Conservation (phyloP, 371 early-diverging fungal genomes). For the Zychaea mexicana region DNA sequence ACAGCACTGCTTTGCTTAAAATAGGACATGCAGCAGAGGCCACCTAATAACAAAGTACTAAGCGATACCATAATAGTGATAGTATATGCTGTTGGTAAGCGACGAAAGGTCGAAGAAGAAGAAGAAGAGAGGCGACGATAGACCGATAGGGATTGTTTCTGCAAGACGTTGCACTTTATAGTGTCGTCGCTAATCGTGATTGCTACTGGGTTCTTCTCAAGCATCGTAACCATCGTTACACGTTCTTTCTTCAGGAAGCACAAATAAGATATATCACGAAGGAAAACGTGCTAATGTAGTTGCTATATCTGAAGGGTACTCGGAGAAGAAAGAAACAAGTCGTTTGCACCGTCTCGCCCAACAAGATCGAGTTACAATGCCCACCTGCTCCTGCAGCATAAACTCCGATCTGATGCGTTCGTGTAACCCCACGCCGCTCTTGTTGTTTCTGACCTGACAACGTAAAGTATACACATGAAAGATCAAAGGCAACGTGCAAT, state of each 20-base stretch:
- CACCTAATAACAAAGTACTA: not conserved
- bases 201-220: not conserved
- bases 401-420: not conserved
- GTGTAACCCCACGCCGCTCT: too few species aligned
- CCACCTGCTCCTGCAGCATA: not conserved
- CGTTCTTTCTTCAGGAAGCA: not conserved
- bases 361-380: not conserved
- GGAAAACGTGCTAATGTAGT: not conserved
- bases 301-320: not conserved
- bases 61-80: not conserved
- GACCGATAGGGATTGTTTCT: not conserved
- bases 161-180: too few species aligned
- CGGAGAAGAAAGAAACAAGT: not conserved
- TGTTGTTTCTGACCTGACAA: too few species aligned
- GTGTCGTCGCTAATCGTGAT: not conserved
- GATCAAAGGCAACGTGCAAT: too few species aligned
- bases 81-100: too few species aligned
- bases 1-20: not conserved
- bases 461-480: too few species aligned
- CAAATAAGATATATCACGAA: not conserved
- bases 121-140: not conserved
- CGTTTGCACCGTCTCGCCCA: too few species aligned
- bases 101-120: too few species aligned
- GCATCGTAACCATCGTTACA: not conserved
- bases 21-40: not conserved